Percentiles rank a stretch among this genome's conserved stretches.
phyloP scores from a whole-genome alignment of 768 basidiomycete species.

The Russula vinacea region DNA sequence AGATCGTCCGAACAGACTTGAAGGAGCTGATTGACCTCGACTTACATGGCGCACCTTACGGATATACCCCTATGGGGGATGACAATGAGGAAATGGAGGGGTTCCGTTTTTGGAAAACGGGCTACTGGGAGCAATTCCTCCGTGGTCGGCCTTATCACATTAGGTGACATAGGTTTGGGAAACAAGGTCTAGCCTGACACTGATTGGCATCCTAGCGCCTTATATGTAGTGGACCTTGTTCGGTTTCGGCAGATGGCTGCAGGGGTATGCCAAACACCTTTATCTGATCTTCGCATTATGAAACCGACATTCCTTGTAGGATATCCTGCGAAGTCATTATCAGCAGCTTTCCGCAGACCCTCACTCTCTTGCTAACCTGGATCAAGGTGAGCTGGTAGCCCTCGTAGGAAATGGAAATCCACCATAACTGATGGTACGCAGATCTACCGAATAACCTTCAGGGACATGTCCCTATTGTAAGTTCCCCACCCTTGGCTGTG shows the following conservation, averaged over 20 bases:
- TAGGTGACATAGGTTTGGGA: constrained; percentile 50
- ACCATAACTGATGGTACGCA: constrained; percentile 33
- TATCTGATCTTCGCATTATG: neutral
- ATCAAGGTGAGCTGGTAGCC: constrained; percentile 62
- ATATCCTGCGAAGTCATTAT: constrained; percentile 86
- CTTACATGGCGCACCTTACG: constrained; percentile 90
- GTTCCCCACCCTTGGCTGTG: constrained; percentile 34
- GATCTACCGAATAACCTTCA: constrained; percentile 97
- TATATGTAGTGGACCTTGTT: constrained; percentile 94
- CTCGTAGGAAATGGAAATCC: neutral
- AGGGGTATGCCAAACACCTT: constrained; percentile 43
- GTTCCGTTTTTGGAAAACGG: constrained; percentile 98
- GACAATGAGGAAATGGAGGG: constrained; percentile 95
- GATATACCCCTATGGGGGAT: constrained; percentile 96
- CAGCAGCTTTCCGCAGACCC: constrained; percentile 94
- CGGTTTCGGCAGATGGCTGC: constrained; percentile 82
- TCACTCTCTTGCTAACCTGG: constrained; percentile 87
- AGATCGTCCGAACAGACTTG: constrained; percentile 95
- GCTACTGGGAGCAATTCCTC: constrained; percentile 90
- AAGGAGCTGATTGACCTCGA: constrained; percentile 93
- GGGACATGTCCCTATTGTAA: constrained; percentile 85
- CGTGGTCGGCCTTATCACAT: constrained; percentile 89
- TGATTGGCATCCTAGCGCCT: constrained; percentile 52
- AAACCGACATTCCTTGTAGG: constrained; percentile 42
- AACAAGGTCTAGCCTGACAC: neutral